Percentiles rank a stretch among this genome's conserved stretches.
phyloP scores from a whole-genome alignment of 805 yeast genomes.

The Ogataea pilisensis region DNA sequence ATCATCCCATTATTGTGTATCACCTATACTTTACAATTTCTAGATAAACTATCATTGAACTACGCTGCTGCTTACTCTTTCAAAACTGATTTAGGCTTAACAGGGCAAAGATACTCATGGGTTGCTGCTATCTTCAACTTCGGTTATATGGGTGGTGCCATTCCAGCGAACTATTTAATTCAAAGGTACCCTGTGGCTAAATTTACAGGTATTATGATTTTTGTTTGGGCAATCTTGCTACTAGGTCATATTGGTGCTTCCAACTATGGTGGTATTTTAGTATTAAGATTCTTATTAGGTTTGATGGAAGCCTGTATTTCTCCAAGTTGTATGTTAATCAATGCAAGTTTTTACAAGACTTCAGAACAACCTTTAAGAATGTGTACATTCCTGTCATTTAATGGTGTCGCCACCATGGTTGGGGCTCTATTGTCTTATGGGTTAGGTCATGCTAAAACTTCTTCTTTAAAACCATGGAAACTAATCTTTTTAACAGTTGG shows the following conservation, averaged over 20 bases:
- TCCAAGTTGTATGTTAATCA: slow-evolving; percentile 33
- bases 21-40: slow-evolving; percentile 30
- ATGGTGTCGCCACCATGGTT: slow-evolving; percentile 17
- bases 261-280: slow-evolving; percentile 41
- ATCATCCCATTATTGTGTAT: slow-evolving; percentile 46
- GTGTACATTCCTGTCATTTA: slow-evolving; percentile 19
- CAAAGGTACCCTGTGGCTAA: slow-evolving; percentile 35
- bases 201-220: slow-evolving; percentile 33
- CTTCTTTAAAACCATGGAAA: slow-evolving; percentile 33
- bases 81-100: slow-evolving; percentile 32
- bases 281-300: slow-evolving; percentile 47
- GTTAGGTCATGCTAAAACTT: slow-evolving; percentile 5
- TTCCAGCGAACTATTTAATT: slow-evolving; percentile 36
- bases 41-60: slow-evolving; percentile 37
- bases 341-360: slow-evolving; percentile 27
- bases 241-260: slow-evolving; percentile 43
- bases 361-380: slow-evolving; percentile 27
- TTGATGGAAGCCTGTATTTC: slow-evolving; percentile 28
- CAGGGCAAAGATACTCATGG: slow-evolving; percentile 44
- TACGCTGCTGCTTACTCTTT: slow-evolving; percentile 41
- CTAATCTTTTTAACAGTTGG: slow-evolving; percentile 42
- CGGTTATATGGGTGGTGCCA: slow-evolving; percentile 57
- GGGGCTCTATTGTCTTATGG: slow-evolving; percentile 13
- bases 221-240: slow-evolving; percentile 49
- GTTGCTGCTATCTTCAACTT: slow-evolving; percentile 39